phyloP scores from a whole-genome alignment of 2,329 filamentous ascomycete genomes.

The Monilinia aucupariae region DNA sequence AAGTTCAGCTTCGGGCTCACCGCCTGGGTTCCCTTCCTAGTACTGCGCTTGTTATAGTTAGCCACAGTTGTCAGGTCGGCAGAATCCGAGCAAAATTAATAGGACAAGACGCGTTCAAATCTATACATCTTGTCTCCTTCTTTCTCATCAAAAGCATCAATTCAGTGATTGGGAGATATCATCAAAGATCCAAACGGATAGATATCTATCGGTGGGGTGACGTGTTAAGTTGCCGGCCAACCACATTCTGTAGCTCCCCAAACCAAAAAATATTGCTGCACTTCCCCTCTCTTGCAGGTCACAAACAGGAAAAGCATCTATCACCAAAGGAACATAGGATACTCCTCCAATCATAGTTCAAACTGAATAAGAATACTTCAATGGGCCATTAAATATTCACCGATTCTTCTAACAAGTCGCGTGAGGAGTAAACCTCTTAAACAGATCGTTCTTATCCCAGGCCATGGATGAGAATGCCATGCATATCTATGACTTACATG shows the following conservation, averaged over 20 bases:
- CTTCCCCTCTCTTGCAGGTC: not conserved
- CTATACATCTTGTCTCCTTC: too few species aligned
- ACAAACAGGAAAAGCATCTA: too few species aligned
- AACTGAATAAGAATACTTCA: not conserved
- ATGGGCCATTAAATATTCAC: not conserved
- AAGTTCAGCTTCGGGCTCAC: too few species aligned
- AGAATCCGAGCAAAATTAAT: too few species aligned
- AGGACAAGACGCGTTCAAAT: too few species aligned
- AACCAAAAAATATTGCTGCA: not conserved
- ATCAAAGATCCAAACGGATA: not conserved
- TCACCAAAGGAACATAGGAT: too few species aligned
- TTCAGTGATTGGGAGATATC: not conserved
- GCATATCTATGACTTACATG: not conserved
- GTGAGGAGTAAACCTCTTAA: not conserved
- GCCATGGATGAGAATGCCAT: conserved; percentile 1
- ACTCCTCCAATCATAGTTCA: too few species aligned
- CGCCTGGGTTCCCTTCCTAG: too few species aligned
- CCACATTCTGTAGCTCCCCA: not conserved
- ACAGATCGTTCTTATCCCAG: not conserved
- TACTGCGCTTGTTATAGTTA: too few species aligned
- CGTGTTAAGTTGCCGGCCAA: not conserved
- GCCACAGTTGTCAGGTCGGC: too few species aligned
- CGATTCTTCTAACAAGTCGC: too few species aligned
- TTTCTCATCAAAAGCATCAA: not conserved
- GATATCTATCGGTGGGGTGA: not conserved